Conservation (phyloP, 345 rosid genomes). For the Gossypium bickii region DNA sequence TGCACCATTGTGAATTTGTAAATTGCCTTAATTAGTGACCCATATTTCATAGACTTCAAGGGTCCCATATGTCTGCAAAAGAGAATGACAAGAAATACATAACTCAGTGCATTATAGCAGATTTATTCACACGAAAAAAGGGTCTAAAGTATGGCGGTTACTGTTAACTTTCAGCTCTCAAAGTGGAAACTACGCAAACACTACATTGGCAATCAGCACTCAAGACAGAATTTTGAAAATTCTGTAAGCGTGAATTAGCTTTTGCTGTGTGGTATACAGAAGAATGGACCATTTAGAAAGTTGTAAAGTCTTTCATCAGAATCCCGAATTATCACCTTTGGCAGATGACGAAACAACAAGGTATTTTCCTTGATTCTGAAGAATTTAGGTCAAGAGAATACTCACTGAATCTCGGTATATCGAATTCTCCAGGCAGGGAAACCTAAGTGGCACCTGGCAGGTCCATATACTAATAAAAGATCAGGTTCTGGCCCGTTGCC, state of each 20-base stretch:
- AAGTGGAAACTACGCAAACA: background rate
- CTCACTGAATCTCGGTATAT: conserved; percentile 84
- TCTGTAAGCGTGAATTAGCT: background rate
- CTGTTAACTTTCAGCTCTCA: conserved; percentile 1
- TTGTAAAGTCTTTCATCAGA: background rate
- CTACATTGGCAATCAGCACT: background rate
- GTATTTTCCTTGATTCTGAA: background rate
- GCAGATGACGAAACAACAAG: background rate
- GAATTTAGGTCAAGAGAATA: conserved; percentile 15
- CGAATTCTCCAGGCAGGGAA: conserved; percentile 94
- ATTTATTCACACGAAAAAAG: background rate
- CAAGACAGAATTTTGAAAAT: too few species aligned
- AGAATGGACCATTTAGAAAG: background rate
- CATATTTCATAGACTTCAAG: conserved; percentile 58
- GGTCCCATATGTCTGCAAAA: conserved; percentile 79
- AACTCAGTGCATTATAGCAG: background rate
- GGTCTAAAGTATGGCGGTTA: background rate
- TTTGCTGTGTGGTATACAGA: too few species aligned
- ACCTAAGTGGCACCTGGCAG: conserved; percentile 81
- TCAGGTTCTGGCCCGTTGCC: conserved; percentile 66
- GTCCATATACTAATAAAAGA: conserved; percentile 80
- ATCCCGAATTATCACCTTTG: background rate
- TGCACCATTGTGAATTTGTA: conserved; percentile 66
- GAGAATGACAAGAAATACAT: background rate
- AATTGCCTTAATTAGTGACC: conserved; percentile 66